Conservation (phyloP, 768 basidiomycete genomes). For the Hortiboletus flavorubellus region DNA sequence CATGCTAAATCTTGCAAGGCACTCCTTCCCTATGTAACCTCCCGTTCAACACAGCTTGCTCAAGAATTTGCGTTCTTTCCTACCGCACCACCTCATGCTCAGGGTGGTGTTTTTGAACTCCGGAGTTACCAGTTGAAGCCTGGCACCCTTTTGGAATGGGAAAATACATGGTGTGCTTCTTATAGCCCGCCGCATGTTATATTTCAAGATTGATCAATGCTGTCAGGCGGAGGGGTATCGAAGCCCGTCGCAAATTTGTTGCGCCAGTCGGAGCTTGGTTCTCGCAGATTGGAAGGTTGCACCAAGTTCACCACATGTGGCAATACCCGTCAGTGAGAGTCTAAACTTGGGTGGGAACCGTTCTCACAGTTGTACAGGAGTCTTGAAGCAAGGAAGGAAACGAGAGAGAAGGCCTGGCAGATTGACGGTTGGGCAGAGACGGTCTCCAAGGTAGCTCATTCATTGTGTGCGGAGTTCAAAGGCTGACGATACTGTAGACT, state of each 20-base stretch:
- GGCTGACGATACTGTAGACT: constrained; percentile 52
- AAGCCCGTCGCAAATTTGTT: constrained; percentile 85
- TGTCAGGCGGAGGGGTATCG: constrained; percentile 85
- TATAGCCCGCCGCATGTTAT: neutral
- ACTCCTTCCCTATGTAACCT: constrained; percentile 73
- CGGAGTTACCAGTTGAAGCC: constrained; percentile 85
- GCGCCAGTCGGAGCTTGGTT: constrained; percentile 91
- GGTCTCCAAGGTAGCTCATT: constrained; percentile 68
- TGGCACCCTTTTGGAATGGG: constrained; percentile 93
- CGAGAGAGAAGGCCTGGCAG: constrained; percentile 88
- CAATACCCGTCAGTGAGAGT: constrained; percentile 75
- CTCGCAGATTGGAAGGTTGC: constrained; percentile 78
- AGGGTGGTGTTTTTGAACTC: constrained; percentile 93
- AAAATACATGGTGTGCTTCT: constrained; percentile 71
- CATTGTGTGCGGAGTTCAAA: constrained; percentile 12
- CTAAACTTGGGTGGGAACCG: neutral
- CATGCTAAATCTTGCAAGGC: constrained; percentile 65
- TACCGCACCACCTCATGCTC: constrained; percentile 78
- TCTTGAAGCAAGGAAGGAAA: constrained; percentile 77
- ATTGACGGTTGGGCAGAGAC: constrained; percentile 95
- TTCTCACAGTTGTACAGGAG: constrained; percentile 41
- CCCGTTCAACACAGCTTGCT: constrained; percentile 72
- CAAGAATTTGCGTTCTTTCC: constrained; percentile 97
- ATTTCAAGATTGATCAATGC: constrained; percentile 4
- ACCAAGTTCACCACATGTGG: constrained; percentile 96